Percentiles rank a stretch among this genome's conserved stretches.
Evolutionary conservation across 345 rosid species (phyloP).

Genomic region (Erucastrum elatum): DNA sequence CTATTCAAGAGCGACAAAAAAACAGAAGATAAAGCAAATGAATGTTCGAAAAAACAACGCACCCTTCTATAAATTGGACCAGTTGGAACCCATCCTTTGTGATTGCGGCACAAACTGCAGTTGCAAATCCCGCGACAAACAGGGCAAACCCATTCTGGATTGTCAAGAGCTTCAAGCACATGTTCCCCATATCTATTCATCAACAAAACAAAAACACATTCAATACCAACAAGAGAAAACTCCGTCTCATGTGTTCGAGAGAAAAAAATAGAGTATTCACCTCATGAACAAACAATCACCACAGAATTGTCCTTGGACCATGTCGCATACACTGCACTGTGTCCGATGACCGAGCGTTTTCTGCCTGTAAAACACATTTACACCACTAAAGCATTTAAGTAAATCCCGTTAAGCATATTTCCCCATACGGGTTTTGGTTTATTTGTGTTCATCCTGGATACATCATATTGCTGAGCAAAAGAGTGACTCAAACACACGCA

Average conservation of each 20-base stretch:
- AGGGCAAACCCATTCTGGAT: slow-evolving; percentile 81
- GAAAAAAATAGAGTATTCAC: slow-evolving; percentile 29
- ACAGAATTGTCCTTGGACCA: slow-evolving; percentile 89
- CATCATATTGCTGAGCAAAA: neutral
- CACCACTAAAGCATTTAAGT: neutral
- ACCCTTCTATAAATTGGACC: slow-evolving; percentile 74
- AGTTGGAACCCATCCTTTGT: slow-evolving; percentile 85
- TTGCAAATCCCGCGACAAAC: slow-evolving; percentile 90
- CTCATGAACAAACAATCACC: slow-evolving; percentile 95
- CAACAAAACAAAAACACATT: neutral
- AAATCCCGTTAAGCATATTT: neutral
- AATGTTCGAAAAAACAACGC: neutral
- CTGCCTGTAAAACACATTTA: slow-evolving; percentile 55
- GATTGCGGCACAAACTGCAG: slow-evolving; percentile 82
- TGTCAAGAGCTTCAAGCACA: slow-evolving; percentile 76
- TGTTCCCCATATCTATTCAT: slow-evolving; percentile 82
- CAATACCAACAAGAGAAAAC: neutral
- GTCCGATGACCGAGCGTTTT: slow-evolving; percentile 91
- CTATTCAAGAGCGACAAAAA: slow-evolving; percentile 45
- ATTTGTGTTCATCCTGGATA: neutral
- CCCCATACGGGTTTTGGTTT: neutral
- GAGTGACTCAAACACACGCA: neutral
- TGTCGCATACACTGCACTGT: slow-evolving; percentile 57
- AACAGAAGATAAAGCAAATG: neutral
- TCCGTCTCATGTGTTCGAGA: neutral